Percentiles rank a stretch among this genome's conserved stretches.
Evolutionary conservation across 345 rosid species (phyloP).

Genomic region (Aquilaria malaccensis): DNA sequence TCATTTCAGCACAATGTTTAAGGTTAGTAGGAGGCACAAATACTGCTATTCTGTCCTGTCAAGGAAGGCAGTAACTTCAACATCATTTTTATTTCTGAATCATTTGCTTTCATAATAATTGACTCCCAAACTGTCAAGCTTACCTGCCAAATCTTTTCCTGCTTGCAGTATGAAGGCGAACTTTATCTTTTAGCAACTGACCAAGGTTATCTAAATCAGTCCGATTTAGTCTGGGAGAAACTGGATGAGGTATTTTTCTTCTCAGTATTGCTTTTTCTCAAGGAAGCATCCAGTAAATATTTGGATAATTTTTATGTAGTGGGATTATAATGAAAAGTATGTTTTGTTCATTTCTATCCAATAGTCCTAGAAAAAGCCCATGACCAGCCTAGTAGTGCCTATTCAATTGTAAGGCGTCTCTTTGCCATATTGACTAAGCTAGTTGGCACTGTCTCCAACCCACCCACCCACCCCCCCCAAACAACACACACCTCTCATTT

Average conservation of each 20-base stretch:
- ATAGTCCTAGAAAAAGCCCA: background rate
- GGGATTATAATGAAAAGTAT: too few relatives aligned
- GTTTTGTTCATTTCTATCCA: too few relatives aligned
- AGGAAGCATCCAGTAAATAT: background rate
- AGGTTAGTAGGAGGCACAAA: conserved; percentile 40
- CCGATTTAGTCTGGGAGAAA: conserved; percentile 97
- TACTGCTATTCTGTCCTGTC: conserved; percentile 6
- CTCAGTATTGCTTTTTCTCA: conserved; percentile 3
- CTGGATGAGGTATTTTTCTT: conserved; percentile 72
- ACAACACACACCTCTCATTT: background rate
- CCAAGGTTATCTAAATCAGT: conserved; percentile 93
- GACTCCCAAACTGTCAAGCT: background rate
- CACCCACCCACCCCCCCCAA: too few relatives aligned
- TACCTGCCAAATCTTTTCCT: conserved; percentile 1
- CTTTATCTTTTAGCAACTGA: conserved; percentile 98
- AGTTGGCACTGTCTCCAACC: too few relatives aligned
- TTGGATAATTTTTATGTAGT: background rate
- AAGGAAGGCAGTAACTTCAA: conserved; percentile 8
- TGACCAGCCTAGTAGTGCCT: background rate
- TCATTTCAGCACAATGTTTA: conserved; percentile 99
- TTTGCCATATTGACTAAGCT: too few relatives aligned
- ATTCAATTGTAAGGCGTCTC: background rate
- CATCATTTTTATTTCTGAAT: background rate
- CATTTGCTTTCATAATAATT: background rate
- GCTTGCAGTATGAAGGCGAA: conserved; percentile 80